Evolutionary conservation across 164 flowering plant species (phyloP), one percentile per base, ranked within the genome.

Genomic region (Nymphaea colorata): DNA sequence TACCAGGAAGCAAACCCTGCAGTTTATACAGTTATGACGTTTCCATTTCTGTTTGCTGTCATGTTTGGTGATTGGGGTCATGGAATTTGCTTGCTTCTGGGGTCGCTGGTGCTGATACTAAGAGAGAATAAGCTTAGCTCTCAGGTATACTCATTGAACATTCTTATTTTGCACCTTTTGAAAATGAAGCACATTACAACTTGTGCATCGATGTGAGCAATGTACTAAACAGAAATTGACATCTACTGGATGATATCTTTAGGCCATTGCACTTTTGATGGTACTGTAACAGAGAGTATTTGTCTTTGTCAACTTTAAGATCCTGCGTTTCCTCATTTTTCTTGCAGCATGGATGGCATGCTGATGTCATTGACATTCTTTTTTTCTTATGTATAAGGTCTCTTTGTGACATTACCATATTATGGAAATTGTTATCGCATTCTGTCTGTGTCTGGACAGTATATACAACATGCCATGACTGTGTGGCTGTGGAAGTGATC

Each of bases 51-150:
- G 74, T 94, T 94, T 82, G 98, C 97, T 57, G 98, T 94, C 74
- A 94, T 94, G 98, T 94, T 94, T 83, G 97, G 98, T 65, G 98
- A 94, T 71, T 94, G 98, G 98, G 98, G 98, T 71, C 98, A 94
- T 82, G 98, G 98, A 67, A 82, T 94, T 70, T 94, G 99, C 83
- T 77, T 94, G 80, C 75, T 91, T 74, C 61, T 91, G 74, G 95
- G 91, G 66, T 89, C 99, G 41, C 71, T 94, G 64, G 62, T 86
- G 71, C 91, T 93, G 68, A 81, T 93, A 67, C 87, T 86, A 59
- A 85, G 86, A 51, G 98, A 94, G 83, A 81, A 80, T 59, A 89
- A 78, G 72, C 82, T 83, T 64, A 69, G 86, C 62, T 83, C 83
- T 65, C 91, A 88, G 95, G 93, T 91, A 81, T 76, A 53, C 59